Conservation (phyloP, 495 filamentous ascomycete genomes). For the Melanomma pulvis-pyrius region DNA sequence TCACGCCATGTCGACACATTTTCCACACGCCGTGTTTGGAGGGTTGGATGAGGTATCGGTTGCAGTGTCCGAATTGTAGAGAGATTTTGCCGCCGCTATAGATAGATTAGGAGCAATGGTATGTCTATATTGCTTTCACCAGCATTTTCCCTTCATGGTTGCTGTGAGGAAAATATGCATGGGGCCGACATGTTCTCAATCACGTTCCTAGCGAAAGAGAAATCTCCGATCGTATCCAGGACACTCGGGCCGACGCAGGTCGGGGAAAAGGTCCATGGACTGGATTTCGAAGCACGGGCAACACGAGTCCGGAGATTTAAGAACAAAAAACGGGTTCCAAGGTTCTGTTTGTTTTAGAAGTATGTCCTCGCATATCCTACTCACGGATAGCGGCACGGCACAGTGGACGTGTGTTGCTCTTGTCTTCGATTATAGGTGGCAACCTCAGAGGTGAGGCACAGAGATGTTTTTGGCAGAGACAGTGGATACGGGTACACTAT, state of each 20-base stretch:
- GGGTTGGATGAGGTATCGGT: conserved; percentile 89
- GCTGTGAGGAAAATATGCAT: neutral
- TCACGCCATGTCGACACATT: conserved; percentile 94
- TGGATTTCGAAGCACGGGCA: no score
- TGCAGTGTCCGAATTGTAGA: conserved; percentile 95
- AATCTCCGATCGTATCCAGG: neutral
- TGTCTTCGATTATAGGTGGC: no score
- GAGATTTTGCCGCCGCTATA: conserved; percentile 83
- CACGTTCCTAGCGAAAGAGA: neutral
- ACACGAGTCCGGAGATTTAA: no score
- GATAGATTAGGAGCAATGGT: neutral
- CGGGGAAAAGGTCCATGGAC: no score
- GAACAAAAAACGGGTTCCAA: no score
- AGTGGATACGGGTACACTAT: no score
- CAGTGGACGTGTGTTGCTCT: no score
- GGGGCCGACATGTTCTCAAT: neutral
- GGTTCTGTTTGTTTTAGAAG: no score
- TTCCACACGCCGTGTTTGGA: conserved; percentile 94
- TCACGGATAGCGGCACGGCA: no score
- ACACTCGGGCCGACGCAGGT: neutral
- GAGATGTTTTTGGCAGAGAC: no score
- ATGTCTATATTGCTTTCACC: neutral
- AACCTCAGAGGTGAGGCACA: no score
- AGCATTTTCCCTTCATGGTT: neutral
- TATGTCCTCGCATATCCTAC: no score